Base-by-base conservation (phyloP, 2,329 filamentous ascomycete species). In the Magnaporthales sp. region DNA sequence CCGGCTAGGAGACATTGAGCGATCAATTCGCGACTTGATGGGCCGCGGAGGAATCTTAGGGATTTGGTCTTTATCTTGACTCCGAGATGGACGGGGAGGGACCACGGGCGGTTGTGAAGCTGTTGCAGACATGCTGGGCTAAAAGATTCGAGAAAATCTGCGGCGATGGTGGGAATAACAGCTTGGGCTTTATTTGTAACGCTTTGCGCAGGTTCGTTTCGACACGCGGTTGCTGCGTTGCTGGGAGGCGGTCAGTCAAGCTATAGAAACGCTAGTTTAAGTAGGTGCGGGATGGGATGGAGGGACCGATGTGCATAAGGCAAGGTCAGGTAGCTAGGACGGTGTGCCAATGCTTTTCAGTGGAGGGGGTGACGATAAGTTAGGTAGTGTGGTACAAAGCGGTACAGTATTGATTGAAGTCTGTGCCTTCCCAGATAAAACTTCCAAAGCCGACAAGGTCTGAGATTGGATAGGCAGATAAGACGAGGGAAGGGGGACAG, bases 1-100 rank as follows among this genome's bases (percentile, higher is more conserved):
- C 71, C 89, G 87, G 71, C 87, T 85, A 60, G 92, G 92, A 66
- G 92, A 96, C 69, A 89, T 76, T 31, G 92, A 91, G 77, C 92
- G 90, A 70, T 92, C 89, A 72, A 87, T 74, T 62, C 90, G 90
- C 75, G 89, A 89, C 71, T 82, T 81, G 65, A 76, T 70, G 4
- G 93, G 93, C 69, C 93, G 91, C 69, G 92, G 90, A 70, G 93
- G 93, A 63, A 97, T 84, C 73, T 86, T 86, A 68, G 93, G 93
- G 58, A 86, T 70, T 65, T 78, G 74, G 68, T 79, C 76, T 69
- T 79, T 81, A 65, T 84, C 84, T 70, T 81, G 79, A 70, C 75
- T 78, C 73, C 81, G 81, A 56, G 78, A 77, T 10, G 86, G 86
- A 69, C 86, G 83, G 71, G 85, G 84, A 63, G 86, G 86, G 67